phyloP scores from a whole-genome alignment of 2,329 filamentous ascomycete genomes.

The Alternaria dauci region DNA sequence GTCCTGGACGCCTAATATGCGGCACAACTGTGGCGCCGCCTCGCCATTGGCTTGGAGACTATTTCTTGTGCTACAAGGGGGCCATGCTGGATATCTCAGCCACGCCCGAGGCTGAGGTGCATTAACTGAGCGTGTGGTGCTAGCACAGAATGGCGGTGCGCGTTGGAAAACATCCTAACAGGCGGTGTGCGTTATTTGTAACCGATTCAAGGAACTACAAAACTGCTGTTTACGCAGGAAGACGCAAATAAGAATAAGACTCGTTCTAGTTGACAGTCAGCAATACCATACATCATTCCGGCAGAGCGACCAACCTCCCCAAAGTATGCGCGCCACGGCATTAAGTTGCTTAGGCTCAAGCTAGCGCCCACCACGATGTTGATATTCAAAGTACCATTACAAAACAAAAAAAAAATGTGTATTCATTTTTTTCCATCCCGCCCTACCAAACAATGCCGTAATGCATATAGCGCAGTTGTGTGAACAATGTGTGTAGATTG shows the following conservation, averaged over 20 bases:
- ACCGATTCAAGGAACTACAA: neutral
- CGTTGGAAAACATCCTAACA: neutral
- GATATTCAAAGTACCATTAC: neutral
- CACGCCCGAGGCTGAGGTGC: slow-evolving; percentile 11
- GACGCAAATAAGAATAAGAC: neutral
- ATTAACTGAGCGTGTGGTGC: slow-evolving; percentile 4
- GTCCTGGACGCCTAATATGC: slow-evolving; percentile 22
- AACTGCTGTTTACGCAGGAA: slow-evolving; percentile 10
- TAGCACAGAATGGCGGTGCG: slow-evolving; percentile 13
- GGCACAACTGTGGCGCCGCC: slow-evolving; percentile 22
- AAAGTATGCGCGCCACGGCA: neutral
- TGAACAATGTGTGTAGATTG: slow-evolving; percentile 4
- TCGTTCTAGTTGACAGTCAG: neutral
- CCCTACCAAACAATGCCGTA: slow-evolving; percentile 1
- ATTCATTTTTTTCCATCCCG: slow-evolving; percentile 5
- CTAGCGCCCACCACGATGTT: neutral
- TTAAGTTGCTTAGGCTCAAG: neutral
- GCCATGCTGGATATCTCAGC: slow-evolving; percentile 17
- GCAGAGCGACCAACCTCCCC: neutral
- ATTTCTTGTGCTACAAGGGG: slow-evolving; percentile 15
- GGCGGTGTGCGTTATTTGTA: neutral
- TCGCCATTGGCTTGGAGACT: slow-evolving; percentile 20
- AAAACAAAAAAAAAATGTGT: neutral
- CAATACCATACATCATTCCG: neutral
- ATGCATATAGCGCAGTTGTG: neutral